phyloP scores from a whole-genome alignment of 345 rosid genomes.

The Populus tremula region DNA sequence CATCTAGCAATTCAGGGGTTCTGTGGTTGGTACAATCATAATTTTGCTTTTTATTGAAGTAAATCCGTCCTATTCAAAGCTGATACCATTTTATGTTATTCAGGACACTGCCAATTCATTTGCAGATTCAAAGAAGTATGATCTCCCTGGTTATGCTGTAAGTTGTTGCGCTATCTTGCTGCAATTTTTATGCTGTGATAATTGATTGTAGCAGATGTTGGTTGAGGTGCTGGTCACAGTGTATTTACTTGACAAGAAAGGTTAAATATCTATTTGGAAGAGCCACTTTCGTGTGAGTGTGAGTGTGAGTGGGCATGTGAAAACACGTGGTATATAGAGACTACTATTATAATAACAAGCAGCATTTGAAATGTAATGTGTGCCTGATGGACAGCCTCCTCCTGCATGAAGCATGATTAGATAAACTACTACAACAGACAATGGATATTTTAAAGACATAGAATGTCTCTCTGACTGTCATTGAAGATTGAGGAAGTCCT shows the following conservation, averaged over 20 bases:
- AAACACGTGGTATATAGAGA: background rate
- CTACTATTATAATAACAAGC: background rate
- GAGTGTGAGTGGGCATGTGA: background rate
- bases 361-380: background rate
- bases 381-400: background rate
- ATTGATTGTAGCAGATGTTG: background rate
- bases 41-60: background rate
- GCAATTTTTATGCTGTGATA: background rate
- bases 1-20: background rate
- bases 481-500: background rate
- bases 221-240: background rate
- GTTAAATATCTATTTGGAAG: background rate
- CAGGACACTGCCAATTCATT: slow-evolving; percentile 43
- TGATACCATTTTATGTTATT: slow-evolving; percentile 18
- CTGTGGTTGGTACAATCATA: background rate
- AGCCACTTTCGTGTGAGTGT: background rate
- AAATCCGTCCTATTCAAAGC: background rate
- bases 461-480: background rate
- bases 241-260: background rate
- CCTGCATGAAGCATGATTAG: background rate
- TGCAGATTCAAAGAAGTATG: slow-evolving; percentile 50
- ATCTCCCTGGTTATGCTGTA: slow-evolving; percentile 82
- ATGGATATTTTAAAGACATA: background rate
- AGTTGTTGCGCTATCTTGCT: slow-evolving; percentile 25
- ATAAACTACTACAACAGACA: background rate